A percentile compares a stretch with the other conserved stretches of the same genome.
Evolutionary conservation across 805 yeast species (phyloP).

Genomic region (Suhomyces prunicola): DNA sequence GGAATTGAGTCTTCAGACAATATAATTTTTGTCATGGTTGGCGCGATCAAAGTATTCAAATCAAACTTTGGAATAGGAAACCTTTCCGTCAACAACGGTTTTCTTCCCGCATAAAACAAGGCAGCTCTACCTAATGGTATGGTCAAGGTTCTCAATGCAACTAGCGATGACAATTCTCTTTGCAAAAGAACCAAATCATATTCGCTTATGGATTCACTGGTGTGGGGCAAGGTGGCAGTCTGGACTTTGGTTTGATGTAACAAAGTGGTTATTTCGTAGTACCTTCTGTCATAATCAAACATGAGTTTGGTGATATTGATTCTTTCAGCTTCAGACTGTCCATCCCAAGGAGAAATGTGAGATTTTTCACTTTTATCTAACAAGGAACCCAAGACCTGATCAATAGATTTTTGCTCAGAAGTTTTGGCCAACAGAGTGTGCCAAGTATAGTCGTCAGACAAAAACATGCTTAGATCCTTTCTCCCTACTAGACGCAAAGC

Average conservation of each 20-base stretch:
- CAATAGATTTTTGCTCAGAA: conserved; percentile 31
- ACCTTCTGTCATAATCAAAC: conserved; percentile 75
- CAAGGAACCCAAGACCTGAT: conserved; percentile 36
- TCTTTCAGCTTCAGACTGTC: conserved; percentile 65
- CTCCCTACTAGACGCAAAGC: conserved; percentile 63
- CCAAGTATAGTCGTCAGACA: conserved; percentile 6
- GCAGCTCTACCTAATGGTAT: conserved; percentile 80
- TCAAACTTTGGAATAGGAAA: conserved; percentile 77
- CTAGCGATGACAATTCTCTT: conserved; percentile 55
- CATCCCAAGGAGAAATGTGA: conserved; percentile 61
- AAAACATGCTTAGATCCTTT: conserved; percentile 51
- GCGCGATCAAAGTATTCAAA: conserved; percentile 61
- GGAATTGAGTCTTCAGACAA: conserved; percentile 53
- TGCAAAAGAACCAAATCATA: conserved; percentile 55
- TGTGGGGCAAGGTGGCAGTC: conserved; percentile 38
- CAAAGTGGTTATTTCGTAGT: conserved; percentile 69
- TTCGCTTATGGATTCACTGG: conserved; percentile 45
- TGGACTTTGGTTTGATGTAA: conserved; percentile 71
- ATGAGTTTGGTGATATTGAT: conserved; percentile 66
- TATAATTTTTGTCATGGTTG: conserved; percentile 61
- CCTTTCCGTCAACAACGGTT: conserved; percentile 81
- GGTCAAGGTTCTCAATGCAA: conserved; percentile 69
- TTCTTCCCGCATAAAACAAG: conserved; percentile 60
- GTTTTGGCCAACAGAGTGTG: not conserved
- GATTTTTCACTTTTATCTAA: conserved; percentile 35